A percentile compares a stretch with the other conserved stretches of the same genome.
Conservation (phyloP, 2,329 filamentous ascomycete species). For the Alternaria brassicae region DNA sequence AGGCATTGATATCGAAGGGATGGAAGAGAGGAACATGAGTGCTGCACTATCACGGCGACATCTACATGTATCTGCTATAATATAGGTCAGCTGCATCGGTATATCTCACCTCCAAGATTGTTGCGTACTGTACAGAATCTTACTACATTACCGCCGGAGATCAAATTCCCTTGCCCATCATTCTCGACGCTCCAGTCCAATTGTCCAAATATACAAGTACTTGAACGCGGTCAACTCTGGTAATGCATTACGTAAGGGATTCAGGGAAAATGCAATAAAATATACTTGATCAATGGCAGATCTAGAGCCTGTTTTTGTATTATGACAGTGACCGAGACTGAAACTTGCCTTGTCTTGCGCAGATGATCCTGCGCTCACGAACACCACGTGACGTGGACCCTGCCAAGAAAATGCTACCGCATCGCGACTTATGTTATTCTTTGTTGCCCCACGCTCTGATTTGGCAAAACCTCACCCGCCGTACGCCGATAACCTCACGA, state of each 20-base stretch:
- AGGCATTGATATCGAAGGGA: not conserved
- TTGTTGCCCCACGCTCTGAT: slow-evolving; percentile 18
- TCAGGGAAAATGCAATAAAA: not conserved
- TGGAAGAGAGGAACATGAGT: not conserved
- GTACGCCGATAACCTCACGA: not conserved
- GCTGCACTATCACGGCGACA: not conserved
- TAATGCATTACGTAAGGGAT: not conserved
- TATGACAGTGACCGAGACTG: not conserved
- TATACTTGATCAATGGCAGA: not conserved
- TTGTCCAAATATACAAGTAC: not conserved
- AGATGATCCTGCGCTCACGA: not conserved
- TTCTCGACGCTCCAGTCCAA: not conserved
- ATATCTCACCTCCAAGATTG: too few species aligned
- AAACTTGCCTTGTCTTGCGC: not conserved
- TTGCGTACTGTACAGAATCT: not conserved
- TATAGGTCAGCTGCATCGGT: not conserved
- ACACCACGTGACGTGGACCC: slow-evolving; percentile 8
- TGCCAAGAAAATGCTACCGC: slow-evolving; percentile 9
- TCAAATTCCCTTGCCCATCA: not conserved
- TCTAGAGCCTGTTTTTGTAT: not conserved
- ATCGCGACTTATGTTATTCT: slow-evolving; percentile 4
- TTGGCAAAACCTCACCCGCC: not conserved
- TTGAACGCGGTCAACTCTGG: not conserved
- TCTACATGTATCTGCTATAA: not conserved
- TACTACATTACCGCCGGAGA: not conserved